Conservation (phyloP, 202 grass and related monocot genomes). For the Panicum hallii region DNA sequence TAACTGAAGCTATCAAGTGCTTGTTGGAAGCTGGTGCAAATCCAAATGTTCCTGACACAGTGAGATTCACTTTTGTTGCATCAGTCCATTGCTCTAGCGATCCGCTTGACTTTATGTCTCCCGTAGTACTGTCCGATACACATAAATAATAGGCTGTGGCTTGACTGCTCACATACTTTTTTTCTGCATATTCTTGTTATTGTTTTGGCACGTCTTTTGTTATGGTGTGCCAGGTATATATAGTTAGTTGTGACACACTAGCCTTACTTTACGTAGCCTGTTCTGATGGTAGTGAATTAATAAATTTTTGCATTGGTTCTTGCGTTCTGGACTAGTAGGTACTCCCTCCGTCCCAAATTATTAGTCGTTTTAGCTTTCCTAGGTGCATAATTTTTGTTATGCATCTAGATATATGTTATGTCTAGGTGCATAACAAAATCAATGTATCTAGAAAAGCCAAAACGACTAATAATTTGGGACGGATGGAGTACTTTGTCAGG, state of each 20-base stretch:
- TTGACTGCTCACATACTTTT: not conserved
- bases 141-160: not conserved
- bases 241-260: not conserved
- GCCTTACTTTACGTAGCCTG: not conserved
- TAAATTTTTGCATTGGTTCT: not conserved
- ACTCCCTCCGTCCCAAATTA: not conserved
- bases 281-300: not conserved
- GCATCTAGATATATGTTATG: too few relatives aligned
- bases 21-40: conserved; percentile 57
- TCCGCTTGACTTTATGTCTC: not conserved
- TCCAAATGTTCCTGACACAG: conserved; percentile 50
- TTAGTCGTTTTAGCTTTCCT: too few relatives aligned
- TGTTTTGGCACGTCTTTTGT: conserved; percentile 8
- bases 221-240: not conserved
- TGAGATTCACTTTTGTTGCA: conserved; percentile 43
- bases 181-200: not conserved
- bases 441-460: too few relatives aligned
- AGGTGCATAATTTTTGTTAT: too few relatives aligned
- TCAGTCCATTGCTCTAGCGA: not conserved
- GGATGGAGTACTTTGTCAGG: not conserved
- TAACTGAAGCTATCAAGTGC: conserved; percentile 49
- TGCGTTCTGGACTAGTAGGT: not conserved
- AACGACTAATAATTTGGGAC: too few relatives aligned
- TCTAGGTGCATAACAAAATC: too few relatives aligned
- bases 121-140: not conserved